Base-by-base conservation (phyloP, 176 grass and related monocot species). In the Guadua angustifolia region DNA sequence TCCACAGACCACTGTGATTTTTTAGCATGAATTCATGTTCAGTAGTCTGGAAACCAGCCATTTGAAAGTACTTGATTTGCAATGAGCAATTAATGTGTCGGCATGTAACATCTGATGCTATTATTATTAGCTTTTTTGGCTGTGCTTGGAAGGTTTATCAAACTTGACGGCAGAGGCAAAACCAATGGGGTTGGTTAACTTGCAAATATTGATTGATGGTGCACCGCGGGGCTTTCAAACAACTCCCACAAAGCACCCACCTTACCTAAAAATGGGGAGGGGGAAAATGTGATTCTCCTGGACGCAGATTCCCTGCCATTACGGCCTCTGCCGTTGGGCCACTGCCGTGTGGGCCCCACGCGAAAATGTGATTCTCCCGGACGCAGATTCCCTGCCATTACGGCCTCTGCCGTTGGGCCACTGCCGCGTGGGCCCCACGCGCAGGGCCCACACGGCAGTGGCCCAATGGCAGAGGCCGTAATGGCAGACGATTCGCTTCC, bases 31-130 rank as follows among this genome's bases (percentile, higher is more conserved):
- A 35, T 84, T 52, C 29, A 40, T 74, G 21, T 74, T 44, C 42
- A 21, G 32, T 56, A 11, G 5, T 7, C 38, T 35, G 26, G 22
- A 64, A 65, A 42, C 29, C 14, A 7, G 7, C 12, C 38, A 14
- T 44, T 64, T 78, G 15, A 66, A 79, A 67, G 49, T 88, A 65
- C 49, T 46, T 80, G 77, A 67, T 56, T 63, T 67, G 29, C 39
- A 74, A 45, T 50, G 25, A 32, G 51, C 25, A 79, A 16, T 46
- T 55, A 73, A 29, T 45, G 35, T 33, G 21, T 69, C 9, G 14
- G 14, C 29, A 51, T 49, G 40, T 69, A 57, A 40, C 39, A 38
- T 25, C 16, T 69, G 40, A 68, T 82, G 62, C 7, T 82, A 39
- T 71, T 71, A 26, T 14, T 29, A 45, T 8, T 59, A 46, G 0